These are phyloP conservation scores for Aspergillus sp. DNA, from an alignment of 2,329 filamentous ascomycete species.

Conservation along the genomic window DNA sequence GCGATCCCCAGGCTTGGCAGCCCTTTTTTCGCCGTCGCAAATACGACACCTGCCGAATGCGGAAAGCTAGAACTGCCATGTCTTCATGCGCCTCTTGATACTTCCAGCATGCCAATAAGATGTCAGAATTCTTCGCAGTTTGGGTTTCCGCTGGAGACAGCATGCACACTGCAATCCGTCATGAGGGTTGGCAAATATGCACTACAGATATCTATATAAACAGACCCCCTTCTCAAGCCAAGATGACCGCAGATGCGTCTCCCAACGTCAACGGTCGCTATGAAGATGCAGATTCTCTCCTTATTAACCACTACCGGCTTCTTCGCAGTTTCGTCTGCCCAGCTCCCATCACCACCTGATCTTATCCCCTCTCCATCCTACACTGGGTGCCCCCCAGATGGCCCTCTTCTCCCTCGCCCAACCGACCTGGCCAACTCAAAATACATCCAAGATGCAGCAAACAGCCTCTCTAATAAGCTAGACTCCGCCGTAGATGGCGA, in stretches of 20 bases:
- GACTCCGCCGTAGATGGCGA: constrained; percentile 32
- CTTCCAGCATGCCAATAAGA: neutral
- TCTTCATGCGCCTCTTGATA: neutral
- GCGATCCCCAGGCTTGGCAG: neutral
- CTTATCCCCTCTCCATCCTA: constrained; percentile 13
- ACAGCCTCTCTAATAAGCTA: constrained; percentile 29
- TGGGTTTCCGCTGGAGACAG: neutral
- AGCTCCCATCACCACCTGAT: constrained; percentile 9
- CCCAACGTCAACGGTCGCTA: neutral
- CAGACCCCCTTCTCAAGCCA: too few relatives aligned
- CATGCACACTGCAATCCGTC: neutral
- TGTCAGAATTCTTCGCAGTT: neutral
- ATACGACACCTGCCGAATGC: constrained; percentile 4
- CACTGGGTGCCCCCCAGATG: constrained; percentile 20
- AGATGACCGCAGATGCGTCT: neutral
- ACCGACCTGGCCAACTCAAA: constrained; percentile 26
- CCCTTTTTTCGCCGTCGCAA: neutral
- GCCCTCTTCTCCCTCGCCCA: constrained; percentile 34
- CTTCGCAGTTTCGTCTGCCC: neutral
- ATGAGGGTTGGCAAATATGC: neutral
- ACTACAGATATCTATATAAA: neutral
- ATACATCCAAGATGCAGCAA: constrained; percentile 28
- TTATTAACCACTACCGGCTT: neutral
- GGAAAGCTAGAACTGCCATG: neutral
- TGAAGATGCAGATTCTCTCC: neutral